phyloP scores from a whole-genome alignment of 495 filamentous ascomycete genomes.

The Lophiotrema nucula region DNA sequence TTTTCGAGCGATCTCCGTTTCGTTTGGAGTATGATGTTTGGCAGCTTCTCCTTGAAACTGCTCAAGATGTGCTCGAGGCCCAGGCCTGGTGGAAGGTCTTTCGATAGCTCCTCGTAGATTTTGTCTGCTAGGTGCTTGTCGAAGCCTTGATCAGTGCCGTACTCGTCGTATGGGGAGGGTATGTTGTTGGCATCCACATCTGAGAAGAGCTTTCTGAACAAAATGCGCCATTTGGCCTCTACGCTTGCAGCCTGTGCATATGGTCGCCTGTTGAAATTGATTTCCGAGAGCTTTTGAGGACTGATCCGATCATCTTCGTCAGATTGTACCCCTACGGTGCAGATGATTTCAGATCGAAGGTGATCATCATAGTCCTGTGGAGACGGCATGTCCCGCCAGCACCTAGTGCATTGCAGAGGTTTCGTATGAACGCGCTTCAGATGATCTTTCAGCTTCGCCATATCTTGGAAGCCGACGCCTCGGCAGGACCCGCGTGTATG shows the following conservation, averaged over 20 bases:
- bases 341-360: neutral
- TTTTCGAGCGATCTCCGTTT: neutral
- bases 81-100: constrained; percentile 1
- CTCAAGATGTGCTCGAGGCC: neutral
- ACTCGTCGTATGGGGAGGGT: constrained; percentile 6
- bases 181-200: neutral
- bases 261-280: constrained; percentile 10
- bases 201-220: constrained; percentile 6
- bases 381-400: constrained; percentile 14
- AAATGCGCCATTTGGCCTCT: constrained; percentile 6
- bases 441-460: constrained; percentile 16
- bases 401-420: constrained; percentile 9
- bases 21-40: neutral
- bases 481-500: neutral
- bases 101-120: constrained; percentile 1
- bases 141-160: neutral
- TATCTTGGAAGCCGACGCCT: constrained; percentile 9
- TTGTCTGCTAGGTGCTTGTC: neutral
- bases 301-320: constrained; percentile 6
- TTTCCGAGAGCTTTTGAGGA: neutral
- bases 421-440: constrained; percentile 12
- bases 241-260: constrained; percentile 1
- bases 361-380: neutral
- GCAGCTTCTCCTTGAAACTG: neutral
- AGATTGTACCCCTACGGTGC: neutral